Base-by-base conservation (phyloP, 768 basidiomycete genomes). In the Arthromyces matolae region DNA sequence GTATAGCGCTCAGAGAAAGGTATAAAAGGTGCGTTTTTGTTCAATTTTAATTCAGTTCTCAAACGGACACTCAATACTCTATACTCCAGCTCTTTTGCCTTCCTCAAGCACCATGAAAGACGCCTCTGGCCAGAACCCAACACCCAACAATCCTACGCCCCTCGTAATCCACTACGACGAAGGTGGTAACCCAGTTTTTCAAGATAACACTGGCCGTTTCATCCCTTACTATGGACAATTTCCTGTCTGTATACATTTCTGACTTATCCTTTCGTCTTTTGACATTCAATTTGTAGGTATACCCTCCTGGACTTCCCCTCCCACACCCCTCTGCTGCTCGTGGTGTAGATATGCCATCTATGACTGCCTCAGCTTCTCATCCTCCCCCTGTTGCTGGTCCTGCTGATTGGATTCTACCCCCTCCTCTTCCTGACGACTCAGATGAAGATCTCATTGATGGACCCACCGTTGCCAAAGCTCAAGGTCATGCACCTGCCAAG, bases 401-500 rank as follows among this genome's bases (percentile, higher is more conserved):
- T 18, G 14, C 22, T 3, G 13, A 35, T 3, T 2, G 2, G 13
- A 18, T 14, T 9, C 33, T 49, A 13, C n/a, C n/a, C n/a, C 40
- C 35, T 23, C 38, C 32, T 4, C 48, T 49, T 28, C 34, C 48
- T 9, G 27, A 33, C 28, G 31, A 16, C 36, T 13, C 28, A 14
- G 33, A 49, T n/a, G 41, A 49, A 8, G 34, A 43, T 35, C 33
- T 43, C 25, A 27, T 18, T 8, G 41, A 49, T 43, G 33, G 25
- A 20, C 48, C 31, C 33, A 49, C 41, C 27, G 37, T 49, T 36
- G 48, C 41, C 6, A 49, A 43, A 40, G 48, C 42, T 10, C 40
- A 42, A 20, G 48, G 48, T 25, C 33, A 36, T 25, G 24, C 19
- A 22, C 13, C 24, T 27, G 24, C 24, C 24, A 27, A 36, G 3